Evolutionary conservation across 768 basidiomycete species (phyloP).

Genomic region (Piloderma croceum): DNA sequence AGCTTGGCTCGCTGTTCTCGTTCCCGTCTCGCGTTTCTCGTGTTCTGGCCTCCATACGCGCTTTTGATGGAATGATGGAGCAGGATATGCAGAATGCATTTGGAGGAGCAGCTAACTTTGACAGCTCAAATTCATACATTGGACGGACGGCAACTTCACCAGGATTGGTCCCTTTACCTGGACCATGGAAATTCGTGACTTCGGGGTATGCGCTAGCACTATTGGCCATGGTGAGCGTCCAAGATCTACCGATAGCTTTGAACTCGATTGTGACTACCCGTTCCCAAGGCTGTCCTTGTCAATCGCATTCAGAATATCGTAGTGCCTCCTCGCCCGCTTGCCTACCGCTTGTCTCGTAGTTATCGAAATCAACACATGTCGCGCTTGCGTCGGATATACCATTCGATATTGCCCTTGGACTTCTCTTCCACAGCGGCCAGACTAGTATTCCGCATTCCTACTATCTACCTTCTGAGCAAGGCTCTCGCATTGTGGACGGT

Average conservation of each 20-base stretch:
- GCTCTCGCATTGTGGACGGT: constrained; percentile 53
- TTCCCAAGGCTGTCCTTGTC: constrained; percentile 53
- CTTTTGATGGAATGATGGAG: too few relatives aligned
- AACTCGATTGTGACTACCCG: too few relatives aligned
- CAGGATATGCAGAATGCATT: too few relatives aligned
- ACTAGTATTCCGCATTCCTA: constrained; percentile 53
- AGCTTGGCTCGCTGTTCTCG: not conserved
- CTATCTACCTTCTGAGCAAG: constrained; percentile 55
- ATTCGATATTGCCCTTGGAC: constrained; percentile 56
- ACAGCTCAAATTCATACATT: too few relatives aligned
- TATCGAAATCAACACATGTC: constrained; percentile 3
- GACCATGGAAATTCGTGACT: constrained; percentile 67
- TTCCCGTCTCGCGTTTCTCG: too few relatives aligned
- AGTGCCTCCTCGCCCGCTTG: constrained; percentile 49
- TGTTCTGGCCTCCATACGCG: too few relatives aligned
- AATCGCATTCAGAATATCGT: constrained; percentile 78
- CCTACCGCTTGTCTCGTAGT: not conserved
- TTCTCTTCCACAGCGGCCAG: constrained; percentile 56
- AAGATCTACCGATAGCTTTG: not conserved
- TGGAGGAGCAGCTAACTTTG: too few relatives aligned
- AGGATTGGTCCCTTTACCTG: constrained; percentile 34
- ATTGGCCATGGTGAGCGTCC: constrained; percentile 51
- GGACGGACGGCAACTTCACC: not conserved
- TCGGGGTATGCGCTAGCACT: constrained; percentile 69
- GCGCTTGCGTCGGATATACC: constrained; percentile 26